A percentile compares a stretch with the other conserved stretches of the same genome.
These are phyloP conservation scores for Erodium trifolium DNA, from an alignment of 441 rosid species.

Conservation along the genomic window DNA sequence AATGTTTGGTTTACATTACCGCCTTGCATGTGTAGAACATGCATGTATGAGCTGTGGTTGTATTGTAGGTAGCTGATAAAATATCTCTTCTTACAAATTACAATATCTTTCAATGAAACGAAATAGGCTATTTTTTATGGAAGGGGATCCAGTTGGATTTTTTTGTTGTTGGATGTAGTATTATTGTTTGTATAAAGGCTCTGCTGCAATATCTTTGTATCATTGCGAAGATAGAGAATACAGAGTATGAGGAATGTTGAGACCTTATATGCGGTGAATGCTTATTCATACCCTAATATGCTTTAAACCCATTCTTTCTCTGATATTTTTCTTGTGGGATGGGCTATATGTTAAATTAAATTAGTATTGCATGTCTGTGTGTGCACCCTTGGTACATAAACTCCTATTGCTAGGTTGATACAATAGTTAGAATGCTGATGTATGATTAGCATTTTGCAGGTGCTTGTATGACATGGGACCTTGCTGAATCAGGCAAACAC, in stretches of 20 bases:
- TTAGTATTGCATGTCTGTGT: background rate
- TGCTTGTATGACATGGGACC: slow-evolving; percentile 98
- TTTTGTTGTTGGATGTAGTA: too few species aligned
- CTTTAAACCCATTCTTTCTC: background rate
- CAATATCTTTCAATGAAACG: too few species aligned
- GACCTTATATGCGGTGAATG: background rate
- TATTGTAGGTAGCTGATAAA: too few species aligned
- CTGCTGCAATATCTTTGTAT: too few species aligned
- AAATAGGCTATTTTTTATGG: too few species aligned
- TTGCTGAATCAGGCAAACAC: slow-evolving; percentile 95
- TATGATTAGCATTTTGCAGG: slow-evolving; percentile 40
- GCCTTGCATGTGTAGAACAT: background rate
- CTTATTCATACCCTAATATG: background rate
- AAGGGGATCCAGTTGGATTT: too few species aligned
- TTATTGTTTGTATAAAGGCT: too few species aligned
- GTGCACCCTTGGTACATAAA: background rate
- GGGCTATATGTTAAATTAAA: background rate
- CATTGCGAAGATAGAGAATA: too few species aligned
- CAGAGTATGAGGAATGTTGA: too few species aligned
- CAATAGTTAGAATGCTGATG: slow-evolving; percentile 10
- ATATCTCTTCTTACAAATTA: too few species aligned
- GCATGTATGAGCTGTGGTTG: background rate
- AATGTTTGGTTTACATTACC: background rate
- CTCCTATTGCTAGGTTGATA: background rate
- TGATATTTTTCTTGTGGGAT: background rate